Evolutionary conservation across 1,284 basidiomycete genomes (phyloP).

Genomic region (Mycosarcoma maydis): DNA sequence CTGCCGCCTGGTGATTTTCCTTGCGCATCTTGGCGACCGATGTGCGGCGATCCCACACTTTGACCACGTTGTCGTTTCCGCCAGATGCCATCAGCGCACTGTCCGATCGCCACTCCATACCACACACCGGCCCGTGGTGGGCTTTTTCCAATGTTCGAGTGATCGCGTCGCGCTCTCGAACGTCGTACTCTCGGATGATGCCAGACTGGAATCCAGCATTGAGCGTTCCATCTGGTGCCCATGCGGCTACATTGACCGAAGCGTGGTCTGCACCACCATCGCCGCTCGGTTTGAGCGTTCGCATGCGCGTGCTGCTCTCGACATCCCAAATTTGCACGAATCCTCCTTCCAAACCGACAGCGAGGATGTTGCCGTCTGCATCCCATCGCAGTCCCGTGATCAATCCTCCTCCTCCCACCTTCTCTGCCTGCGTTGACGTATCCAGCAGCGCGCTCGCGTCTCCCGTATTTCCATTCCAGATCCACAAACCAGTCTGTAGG

Average conservation of each 20-base stretch:
- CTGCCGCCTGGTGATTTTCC: slow-evolving; percentile 70
- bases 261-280: slow-evolving; percentile 61
- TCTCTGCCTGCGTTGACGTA: slow-evolving; percentile 55
- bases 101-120: slow-evolving; percentile 66
- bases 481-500: slow-evolving; percentile 56
- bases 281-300: slow-evolving; percentile 71
- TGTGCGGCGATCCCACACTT: slow-evolving; percentile 86
- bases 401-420: slow-evolving; percentile 67
- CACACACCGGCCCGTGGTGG: slow-evolving; percentile 61
- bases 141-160: slow-evolving; percentile 60
- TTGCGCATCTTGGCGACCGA: slow-evolving; percentile 92
- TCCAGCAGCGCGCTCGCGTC: slow-evolving; percentile 76
- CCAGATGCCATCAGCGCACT: slow-evolving; percentile 86
- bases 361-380: slow-evolving; percentile 85
- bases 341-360: slow-evolving; percentile 83
- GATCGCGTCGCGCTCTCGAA: slow-evolving; percentile 56
- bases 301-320: slow-evolving; percentile 79
- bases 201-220: slow-evolving; percentile 61
- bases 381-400: slow-evolving; percentile 86
- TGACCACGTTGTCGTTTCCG: slow-evolving; percentile 94
- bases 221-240: slow-evolving; percentile 63
- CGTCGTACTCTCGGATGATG: slow-evolving; percentile 64
- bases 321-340: slow-evolving; percentile 97
- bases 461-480: slow-evolving; percentile 90
- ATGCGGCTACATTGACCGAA: slow-evolving; percentile 54